Evolutionary conservation across 768 basidiomycete species (phyloP), one percentile per base, ranked within the genome.

Genomic region (Pisolithus tinctorius): DNA sequence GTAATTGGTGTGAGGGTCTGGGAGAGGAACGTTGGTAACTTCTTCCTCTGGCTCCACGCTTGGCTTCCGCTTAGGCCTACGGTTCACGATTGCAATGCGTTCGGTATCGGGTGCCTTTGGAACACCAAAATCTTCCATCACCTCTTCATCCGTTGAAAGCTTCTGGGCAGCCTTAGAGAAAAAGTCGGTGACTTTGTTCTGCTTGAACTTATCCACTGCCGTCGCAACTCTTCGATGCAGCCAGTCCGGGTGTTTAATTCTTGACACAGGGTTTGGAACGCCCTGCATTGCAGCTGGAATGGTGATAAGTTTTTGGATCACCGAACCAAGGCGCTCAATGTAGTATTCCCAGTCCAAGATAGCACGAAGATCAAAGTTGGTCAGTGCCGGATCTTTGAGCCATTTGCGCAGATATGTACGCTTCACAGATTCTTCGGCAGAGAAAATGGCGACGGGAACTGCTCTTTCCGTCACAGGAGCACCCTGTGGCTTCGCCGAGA

Each of bases 261-360:
- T 84, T 9, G 95, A 90, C 4, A 98, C 96, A 4, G 96, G 96
- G 63, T 99, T 99, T 4, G 90, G 69, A 45, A 99, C 88, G 60
- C 95, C 95, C 65, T 99, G 96, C 80, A 98, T 88, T 1, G 96
- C 96, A 6, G 96, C 96, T 7, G 96, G 96, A 59, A 99, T 99
- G 2, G 96, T 99, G 70, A 99, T 98, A 50, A 99, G 74, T 61
- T 99, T 99, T 69, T 99, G 96, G 52, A 99, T 93, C 58, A 98
- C 96, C 2, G 93, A 96, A 5, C 96, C 96, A 23, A 99, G 69
- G 16, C 96, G 86, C 62, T 98, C 96, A 60, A 97, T 94, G 71
- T 98, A 99, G 68, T 99, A 99, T 30, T 84, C 81, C 96, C 96
- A 99, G 65, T 99, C 96, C 54, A 99, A 77, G 58, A 99, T 96